Percentiles rank a stretch among this genome's conserved stretches.
Evolutionary conservation across 106 monocot genomes (phyloP).

Genomic region (Phalaenopsis equestris): DNA sequence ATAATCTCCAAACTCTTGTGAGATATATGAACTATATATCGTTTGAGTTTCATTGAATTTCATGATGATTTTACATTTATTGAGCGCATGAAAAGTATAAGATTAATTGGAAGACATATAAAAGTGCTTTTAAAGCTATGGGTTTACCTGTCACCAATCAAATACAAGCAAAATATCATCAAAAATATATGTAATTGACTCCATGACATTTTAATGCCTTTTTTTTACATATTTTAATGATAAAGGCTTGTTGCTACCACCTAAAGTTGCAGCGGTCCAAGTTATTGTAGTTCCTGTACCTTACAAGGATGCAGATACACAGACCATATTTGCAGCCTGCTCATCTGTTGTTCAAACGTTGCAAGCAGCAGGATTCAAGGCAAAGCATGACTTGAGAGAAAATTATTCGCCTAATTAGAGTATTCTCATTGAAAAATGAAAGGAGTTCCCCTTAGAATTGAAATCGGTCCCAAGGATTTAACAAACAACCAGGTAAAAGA

Average conservation of each 20-base stretch:
- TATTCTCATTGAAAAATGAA: slow-evolving; percentile 96
- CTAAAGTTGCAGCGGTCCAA: slow-evolving; percentile 78
- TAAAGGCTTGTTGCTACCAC: slow-evolving; percentile 86
- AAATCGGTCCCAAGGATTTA: slow-evolving; percentile 90
- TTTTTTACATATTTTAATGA: slow-evolving; percentile 17
- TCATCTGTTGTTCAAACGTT: slow-evolving; percentile 36
- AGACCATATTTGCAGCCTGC: slow-evolving; percentile 75
- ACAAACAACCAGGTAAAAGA: slow-evolving; percentile 79
- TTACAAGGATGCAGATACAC: slow-evolving; percentile 80
- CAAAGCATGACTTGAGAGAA: slow-evolving; percentile 72
- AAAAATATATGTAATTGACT: too few relatives aligned
- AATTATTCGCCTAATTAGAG: slow-evolving; percentile 97
- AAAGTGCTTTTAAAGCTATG: too few relatives aligned
- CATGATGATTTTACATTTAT: too few relatives aligned
- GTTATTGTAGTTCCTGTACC: slow-evolving; percentile 78
- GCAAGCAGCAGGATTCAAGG: slow-evolving; percentile 54
- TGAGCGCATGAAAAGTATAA: too few relatives aligned
- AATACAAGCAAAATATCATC: too few relatives aligned
- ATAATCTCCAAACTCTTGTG: too few relatives aligned
- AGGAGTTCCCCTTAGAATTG: slow-evolving; percentile 92
- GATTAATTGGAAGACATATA: too few relatives aligned
- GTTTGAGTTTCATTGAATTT: too few relatives aligned
- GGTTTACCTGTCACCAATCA: too few relatives aligned
- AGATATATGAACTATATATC: too few relatives aligned
- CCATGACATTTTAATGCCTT: too few relatives aligned